Evolutionary conservation across 345 rosid species (phyloP), one percentile per base, ranked within the genome.

Genomic region (Linum tenue): DNA sequence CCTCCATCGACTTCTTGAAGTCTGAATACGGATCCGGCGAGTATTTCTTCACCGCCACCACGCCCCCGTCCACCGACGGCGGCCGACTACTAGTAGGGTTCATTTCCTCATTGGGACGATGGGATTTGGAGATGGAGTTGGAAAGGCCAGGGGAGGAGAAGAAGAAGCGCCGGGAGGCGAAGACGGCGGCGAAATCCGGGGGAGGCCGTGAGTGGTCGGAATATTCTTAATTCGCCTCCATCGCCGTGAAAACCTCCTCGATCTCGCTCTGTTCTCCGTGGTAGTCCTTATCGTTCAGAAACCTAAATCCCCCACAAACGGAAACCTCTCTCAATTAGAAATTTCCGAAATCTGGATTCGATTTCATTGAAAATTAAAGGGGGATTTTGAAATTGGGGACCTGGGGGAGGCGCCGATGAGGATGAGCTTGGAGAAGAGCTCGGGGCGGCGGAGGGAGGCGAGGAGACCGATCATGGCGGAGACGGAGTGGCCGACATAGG

Each of bases 391-490:
- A 36, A 3, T 6, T 48, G 5, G 3, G 3, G 2, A 83, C 94
- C 97, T 82, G 0, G 97, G 97, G 0, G 96, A 88, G 62, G 94
- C 94, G 40, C 90, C 89, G 69, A 92, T 74, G 40, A 92, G 80
- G 66, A 90, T 72, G 63, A 92, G 84, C 57, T 92, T 88, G 38
- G 86, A 39, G 84, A 92, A 90, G 70, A 92, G 92, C 17, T 82
- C 74, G 1, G 96, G 97, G 37, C 96, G 86, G 42, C 86, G 83
- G 63, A 86, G 82, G 60, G 98, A 83, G 16, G 98, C 98, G 0
- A 90, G 48, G 64, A 86, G 80, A 5, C 97, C 97, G 56, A 88
- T 80, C 98, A 84, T 92, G 39, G 95, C 94, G 5, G 98, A 92
- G 60, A 88, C 78, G 2, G 98, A 92, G 80, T 88, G 98, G 1